These are phyloP conservation scores for Tetracladium setigerum DNA, from an alignment of 495 filamentous ascomycete species.

Conservation along the genomic window DNA sequence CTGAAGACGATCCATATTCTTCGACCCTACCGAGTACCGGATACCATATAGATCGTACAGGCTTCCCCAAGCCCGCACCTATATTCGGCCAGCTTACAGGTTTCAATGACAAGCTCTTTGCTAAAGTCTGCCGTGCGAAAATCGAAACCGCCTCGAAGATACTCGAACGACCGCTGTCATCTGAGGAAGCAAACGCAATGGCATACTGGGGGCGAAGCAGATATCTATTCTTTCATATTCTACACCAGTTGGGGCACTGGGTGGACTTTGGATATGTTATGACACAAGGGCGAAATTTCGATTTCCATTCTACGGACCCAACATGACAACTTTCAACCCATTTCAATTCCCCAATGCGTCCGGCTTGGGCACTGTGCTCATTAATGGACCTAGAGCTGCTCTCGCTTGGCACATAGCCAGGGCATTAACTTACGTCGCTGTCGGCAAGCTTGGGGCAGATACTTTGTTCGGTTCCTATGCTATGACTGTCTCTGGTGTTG, in stretches of 20 bases:
- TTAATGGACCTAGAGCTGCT: slow-evolving; percentile 1
- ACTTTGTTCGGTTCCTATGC: slow-evolving; percentile 14
- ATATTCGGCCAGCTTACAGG: slow-evolving; percentile 15
- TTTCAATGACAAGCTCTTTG: slow-evolving; percentile 2
- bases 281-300: slow-evolving; percentile 7
- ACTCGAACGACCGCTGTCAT: slow-evolving; percentile 4
- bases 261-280: slow-evolving; percentile 12
- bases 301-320: slow-evolving; percentile 20
- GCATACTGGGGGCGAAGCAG: slow-evolving; percentile 15
- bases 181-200: slow-evolving; percentile 15
- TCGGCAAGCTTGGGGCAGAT: slow-evolving; percentile 1
- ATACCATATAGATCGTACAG: slow-evolving; percentile 9
- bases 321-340: slow-evolving; percentile 12
- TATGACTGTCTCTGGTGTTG: slow-evolving; percentile 7
- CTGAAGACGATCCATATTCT: slow-evolving; percentile 18
- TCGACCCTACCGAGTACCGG: not conserved
- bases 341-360: slow-evolving; percentile 7
- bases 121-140: not conserved
- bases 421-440: not conserved
- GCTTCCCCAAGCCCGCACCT: slow-evolving; percentile 10
- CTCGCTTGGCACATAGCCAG: slow-evolving; percentile 11
- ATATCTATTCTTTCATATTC: slow-evolving; percentile 15
- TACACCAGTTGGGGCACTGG: slow-evolving; percentile 4
- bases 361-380: not conserved
- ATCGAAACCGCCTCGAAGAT: not conserved